Evolutionary conservation across 2,329 filamentous ascomycete genomes (phyloP).

Genomic region (Dactylellina drechsleri): DNA sequence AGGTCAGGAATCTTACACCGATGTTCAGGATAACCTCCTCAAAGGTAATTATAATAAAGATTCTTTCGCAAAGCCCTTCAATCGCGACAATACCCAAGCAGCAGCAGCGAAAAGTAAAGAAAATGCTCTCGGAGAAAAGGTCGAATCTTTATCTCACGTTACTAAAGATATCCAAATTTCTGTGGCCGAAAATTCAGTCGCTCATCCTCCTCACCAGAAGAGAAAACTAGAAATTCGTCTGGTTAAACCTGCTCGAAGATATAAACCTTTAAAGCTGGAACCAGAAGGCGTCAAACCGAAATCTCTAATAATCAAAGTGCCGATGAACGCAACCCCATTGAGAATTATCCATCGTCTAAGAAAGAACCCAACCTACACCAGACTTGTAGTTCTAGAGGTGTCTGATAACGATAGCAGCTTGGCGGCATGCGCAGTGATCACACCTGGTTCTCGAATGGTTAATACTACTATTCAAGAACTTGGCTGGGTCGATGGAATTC

Average conservation of each 20-base stretch:
- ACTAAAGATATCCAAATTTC: neutral
- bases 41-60: neutral
- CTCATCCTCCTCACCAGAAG: neutral
- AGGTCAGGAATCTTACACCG: slow-evolving; percentile 8
- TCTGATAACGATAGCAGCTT: neutral
- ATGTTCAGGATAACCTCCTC: slow-evolving; percentile 3
- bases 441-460: slow-evolving; percentile 23
- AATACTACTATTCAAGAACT: slow-evolving; percentile 3
- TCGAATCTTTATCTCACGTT: no score
- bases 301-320: neutral
- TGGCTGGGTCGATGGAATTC: slow-evolving; percentile 12
- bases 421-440: slow-evolving; percentile 11
- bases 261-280: neutral
- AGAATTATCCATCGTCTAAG: slow-evolving; percentile 2
- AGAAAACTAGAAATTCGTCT: slow-evolving; percentile 10
- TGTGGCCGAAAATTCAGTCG: neutral
- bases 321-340: neutral
- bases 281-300: neutral
- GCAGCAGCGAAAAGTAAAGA: neutral
- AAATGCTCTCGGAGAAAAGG: neutral
- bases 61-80: no score
- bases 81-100: neutral
- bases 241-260: slow-evolving; percentile 11
- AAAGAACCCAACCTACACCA: slow-evolving; percentile 24
- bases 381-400: slow-evolving; percentile 18